Conservation (phyloP, 768 basidiomycete species). For the Mycena sanguinolenta region DNA sequence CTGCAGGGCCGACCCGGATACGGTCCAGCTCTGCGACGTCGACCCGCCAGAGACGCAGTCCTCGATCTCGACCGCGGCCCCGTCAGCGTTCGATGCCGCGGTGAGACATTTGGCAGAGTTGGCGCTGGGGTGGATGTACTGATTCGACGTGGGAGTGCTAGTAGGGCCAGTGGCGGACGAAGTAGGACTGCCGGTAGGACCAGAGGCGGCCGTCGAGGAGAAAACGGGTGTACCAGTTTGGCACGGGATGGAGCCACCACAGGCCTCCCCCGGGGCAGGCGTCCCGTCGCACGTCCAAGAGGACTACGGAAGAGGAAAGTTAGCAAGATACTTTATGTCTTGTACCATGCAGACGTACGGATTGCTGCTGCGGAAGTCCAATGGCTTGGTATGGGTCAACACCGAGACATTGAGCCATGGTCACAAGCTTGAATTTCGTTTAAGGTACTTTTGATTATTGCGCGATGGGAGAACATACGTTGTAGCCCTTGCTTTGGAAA, state of each 20-base stretch:
- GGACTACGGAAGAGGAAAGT: background rate
- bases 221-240: conserved; percentile 3
- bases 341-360: background rate
- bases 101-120: background rate
- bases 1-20: conserved; percentile 31
- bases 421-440: background rate
- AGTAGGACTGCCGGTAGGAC: background rate
- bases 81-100: background rate
- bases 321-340: background rate
- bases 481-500: background rate
- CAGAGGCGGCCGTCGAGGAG: conserved; percentile 24
- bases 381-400: background rate
- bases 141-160: conserved; percentile 1
- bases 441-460: background rate
- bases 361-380: background rate
- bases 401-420: background rate
- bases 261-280: background rate
- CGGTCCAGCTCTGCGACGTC: conserved; percentile 40
- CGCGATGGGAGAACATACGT: background rate
- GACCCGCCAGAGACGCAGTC: conserved; percentile 23
- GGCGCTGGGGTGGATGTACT: background rate
- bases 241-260: background rate
- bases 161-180: background rate
- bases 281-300: background rate
- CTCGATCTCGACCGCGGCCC: background rate